phyloP scores from a whole-genome alignment of 78 protist species.

The Isochrysis galbana region DNA sequence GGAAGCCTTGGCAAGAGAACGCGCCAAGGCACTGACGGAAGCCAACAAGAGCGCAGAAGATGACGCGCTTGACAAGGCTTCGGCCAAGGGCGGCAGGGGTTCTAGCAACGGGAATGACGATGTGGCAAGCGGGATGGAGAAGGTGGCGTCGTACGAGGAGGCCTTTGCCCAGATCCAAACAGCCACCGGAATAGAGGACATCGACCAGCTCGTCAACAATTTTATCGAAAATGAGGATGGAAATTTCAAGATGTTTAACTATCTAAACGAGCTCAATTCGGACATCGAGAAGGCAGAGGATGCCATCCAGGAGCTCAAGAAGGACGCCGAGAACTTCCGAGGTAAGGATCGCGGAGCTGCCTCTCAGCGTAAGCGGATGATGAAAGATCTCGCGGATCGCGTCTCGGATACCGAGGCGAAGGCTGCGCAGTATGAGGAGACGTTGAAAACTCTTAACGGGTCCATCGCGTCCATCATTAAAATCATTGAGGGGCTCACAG shows the following conservation, averaged over 20 bases:
- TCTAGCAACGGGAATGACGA: not conserved
- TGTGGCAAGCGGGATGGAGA: not conserved
- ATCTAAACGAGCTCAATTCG: slow-evolving; percentile 68
- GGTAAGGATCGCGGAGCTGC: slow-evolving; percentile 43
- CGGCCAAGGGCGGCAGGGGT: not conserved
- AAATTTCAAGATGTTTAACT: slow-evolving; percentile 71
- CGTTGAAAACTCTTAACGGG: not conserved
- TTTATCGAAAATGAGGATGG: slow-evolving; percentile 75
- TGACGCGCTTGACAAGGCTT: not conserved
- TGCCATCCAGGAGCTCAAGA: slow-evolving; percentile 28
- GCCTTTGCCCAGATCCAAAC: slow-evolving; percentile 67
- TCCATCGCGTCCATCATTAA: not conserved
- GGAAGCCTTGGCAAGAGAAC: not conserved
- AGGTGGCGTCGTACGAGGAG: slow-evolving; percentile 59
- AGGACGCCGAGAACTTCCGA: slow-evolving; percentile 16
- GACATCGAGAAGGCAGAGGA: slow-evolving; percentile 68
- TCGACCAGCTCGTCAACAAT: slow-evolving; percentile 64
- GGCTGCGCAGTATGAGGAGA: slow-evolving; percentile 21
- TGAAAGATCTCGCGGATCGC: slow-evolving; percentile 45
- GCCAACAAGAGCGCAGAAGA: not conserved
- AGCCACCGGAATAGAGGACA: slow-evolving; percentile 72
- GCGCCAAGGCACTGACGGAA: not conserved
- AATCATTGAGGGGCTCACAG: not conserved
- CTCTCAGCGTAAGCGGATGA: slow-evolving; percentile 45
- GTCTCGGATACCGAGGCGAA: slow-evolving; percentile 27